Base-by-base conservation (phyloP, 2,329 filamentous ascomycete species). In the Talaromyces rugulosus region DNA sequence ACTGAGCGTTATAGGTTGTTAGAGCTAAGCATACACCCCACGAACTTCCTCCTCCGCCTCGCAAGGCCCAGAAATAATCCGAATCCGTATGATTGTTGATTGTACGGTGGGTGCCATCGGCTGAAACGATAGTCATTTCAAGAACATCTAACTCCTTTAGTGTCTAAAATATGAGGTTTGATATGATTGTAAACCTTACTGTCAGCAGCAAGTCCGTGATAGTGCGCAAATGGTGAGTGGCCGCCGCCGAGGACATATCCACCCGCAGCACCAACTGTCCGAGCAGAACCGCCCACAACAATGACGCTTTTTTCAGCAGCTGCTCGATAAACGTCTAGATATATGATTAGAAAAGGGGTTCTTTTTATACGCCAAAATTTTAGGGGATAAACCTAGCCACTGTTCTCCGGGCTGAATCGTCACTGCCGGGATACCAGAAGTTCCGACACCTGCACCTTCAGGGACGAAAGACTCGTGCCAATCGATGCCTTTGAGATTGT, bases 171-270 rank as follows among this genome's bases (percentile, higher is more conserved):
- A 18, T n/a, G 44, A 5, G 27, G 5, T 3, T n/a, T 40, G 14
- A 40, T 14, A 40, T 40, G 14, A 16, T 6, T 40, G 7, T 16
- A 40, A 40, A 40, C 16, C 50, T 30, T 53, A 53, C 50, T 53
- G 64, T 89, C 86, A 0, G 84, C 85, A 14, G 74, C 83, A 0
- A 90, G 75, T 4, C 87, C 87, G 56, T 82, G 84, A n/a, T 70
- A 74, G 1, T 82, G 82, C 34, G 76, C 77, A 1, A 89, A 75
- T 0, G 80, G 75, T 0, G 79, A 81, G 67, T 87, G 85, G 0
- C 87, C 87, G 14, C 85, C 86, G 5, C 85, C 85, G 68, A 86
- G 83, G 4, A 77, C 81, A 66, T 83, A 89, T 1, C 86, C 86
- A 14, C 86, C 86, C 0, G 83, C 81, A 11, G 85, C 66, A 1